Conservation (phyloP, 345 rosid genomes). For the Rhodomyrtus tomentosa region DNA sequence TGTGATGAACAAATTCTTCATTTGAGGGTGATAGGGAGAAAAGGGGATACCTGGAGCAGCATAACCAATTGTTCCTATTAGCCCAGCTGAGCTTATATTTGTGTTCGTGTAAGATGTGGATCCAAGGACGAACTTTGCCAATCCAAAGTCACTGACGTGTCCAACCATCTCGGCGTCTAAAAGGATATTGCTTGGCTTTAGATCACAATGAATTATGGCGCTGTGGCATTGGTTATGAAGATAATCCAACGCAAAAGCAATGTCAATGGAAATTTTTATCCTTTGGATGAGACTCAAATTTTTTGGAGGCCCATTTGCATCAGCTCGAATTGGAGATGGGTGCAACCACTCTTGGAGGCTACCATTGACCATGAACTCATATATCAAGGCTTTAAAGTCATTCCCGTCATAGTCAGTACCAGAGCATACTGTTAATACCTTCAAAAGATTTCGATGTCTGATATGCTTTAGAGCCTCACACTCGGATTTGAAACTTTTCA, state of each 20-base stretch:
- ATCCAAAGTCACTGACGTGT: background rate
- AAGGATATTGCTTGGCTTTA: background rate
- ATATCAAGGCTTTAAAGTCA: background rate
- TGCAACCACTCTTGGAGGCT: background rate
- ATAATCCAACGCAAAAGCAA: constrained; percentile 8
- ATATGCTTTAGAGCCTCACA: background rate
- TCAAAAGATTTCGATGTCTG: background rate
- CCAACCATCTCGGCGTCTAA: background rate
- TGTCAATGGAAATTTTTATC: background rate
- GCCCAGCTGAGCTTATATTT: background rate
- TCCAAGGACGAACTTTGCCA: background rate
- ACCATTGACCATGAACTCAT: background rate
- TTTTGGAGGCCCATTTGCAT: background rate
- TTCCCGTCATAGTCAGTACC: background rate
- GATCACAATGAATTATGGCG: constrained; percentile 5
- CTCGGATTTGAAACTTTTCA: background rate
- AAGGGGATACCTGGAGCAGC: background rate
- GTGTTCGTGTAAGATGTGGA: background rate
- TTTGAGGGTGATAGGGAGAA: background rate
- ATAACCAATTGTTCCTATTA: background rate
- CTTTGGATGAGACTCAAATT: background rate
- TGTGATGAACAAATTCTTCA: background rate
- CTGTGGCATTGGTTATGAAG: constrained; percentile 1
- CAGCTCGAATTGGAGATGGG: background rate
- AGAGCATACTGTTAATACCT: background rate